Conservation (phyloP, 768 basidiomycete species). For the Sistotremastrum niveocremeum region DNA sequence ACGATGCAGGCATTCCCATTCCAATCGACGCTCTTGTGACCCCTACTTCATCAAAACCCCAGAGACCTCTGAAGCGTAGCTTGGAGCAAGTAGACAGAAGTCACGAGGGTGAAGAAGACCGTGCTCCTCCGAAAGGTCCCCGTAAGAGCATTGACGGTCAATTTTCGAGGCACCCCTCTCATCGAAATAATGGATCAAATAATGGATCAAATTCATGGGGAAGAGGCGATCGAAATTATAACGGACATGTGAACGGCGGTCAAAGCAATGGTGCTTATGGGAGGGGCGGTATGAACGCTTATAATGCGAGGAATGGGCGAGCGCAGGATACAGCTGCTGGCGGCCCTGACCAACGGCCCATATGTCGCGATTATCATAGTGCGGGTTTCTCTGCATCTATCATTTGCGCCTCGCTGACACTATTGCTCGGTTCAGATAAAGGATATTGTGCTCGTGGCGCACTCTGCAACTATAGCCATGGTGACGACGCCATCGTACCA, state of each 20-base stretch:
- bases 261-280: constrained; percentile 20
- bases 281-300: constrained; percentile 22
- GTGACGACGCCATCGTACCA: constrained; percentile 74
- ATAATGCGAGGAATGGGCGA: constrained; percentile 10
- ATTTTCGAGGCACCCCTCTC: constrained; percentile 39
- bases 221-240: background rate
- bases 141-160: constrained; percentile 51
- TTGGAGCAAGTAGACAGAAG: constrained; percentile 43
- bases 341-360: constrained; percentile 30
- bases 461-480: constrained; percentile 86
- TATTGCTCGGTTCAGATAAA: constrained; percentile 39
- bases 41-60: constrained; percentile 26
- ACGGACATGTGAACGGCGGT: background rate
- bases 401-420: constrained; percentile 1
- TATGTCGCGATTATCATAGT: constrained; percentile 93
- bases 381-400: constrained; percentile 20
- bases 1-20: constrained; percentile 66
- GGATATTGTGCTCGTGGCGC: constrained; percentile 86
- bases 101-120: constrained; percentile 21
- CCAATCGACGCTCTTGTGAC: constrained; percentile 54
- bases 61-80: constrained; percentile 52
- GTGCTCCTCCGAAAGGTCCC: constrained; percentile 56
- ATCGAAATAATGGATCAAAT: background rate
- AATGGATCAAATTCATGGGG: background rate
- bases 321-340: background rate